phyloP scores from a whole-genome alignment of 2,329 filamentous ascomycete species.

The Colletotrichum neosansevieriae region DNA sequence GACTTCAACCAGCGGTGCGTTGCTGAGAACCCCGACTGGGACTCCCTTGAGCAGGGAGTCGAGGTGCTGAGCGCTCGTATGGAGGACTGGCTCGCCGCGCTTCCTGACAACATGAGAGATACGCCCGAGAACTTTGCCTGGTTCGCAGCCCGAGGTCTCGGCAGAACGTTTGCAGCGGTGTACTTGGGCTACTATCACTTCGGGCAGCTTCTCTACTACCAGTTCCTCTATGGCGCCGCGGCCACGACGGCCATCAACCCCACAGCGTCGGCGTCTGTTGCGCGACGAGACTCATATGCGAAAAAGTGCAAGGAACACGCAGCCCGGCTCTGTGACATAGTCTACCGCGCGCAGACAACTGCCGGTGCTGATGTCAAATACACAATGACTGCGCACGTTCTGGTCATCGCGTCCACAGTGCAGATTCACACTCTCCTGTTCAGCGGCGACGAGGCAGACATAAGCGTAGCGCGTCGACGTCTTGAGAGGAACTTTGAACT shows the following conservation, averaged over 20 bases:
- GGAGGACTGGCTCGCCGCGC: conserved; percentile 50
- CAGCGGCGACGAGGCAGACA: conserved; percentile 50
- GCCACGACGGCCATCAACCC: conserved; percentile 40
- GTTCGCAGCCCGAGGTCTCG: conserved; percentile 53
- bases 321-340: conserved; percentile 53
- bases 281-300: conserved; percentile 50
- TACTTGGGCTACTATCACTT: conserved; percentile 62
- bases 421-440: conserved; percentile 60
- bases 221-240: conserved; percentile 51
- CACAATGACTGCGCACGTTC: conserved; percentile 58
- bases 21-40: conserved; percentile 42
- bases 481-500: conserved; percentile 60
- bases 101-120: conserved; percentile 52
- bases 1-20: conserved; percentile 52
- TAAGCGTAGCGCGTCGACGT: conserved; percentile 49
- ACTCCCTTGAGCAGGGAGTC: conserved; percentile 48
- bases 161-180: conserved; percentile 57
- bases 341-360: conserved; percentile 52
- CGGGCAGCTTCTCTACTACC: conserved; percentile 60
- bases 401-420: conserved; percentile 60
- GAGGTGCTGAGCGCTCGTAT: conserved; percentile 48
- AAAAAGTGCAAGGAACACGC: conserved; percentile 55
- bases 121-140: conserved; percentile 53
- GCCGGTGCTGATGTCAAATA: conserved; percentile 56
- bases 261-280: conserved; percentile 26